Conservation (phyloP, 2,329 filamentous ascomycete species). For the Arachnomyces sp. region DNA sequence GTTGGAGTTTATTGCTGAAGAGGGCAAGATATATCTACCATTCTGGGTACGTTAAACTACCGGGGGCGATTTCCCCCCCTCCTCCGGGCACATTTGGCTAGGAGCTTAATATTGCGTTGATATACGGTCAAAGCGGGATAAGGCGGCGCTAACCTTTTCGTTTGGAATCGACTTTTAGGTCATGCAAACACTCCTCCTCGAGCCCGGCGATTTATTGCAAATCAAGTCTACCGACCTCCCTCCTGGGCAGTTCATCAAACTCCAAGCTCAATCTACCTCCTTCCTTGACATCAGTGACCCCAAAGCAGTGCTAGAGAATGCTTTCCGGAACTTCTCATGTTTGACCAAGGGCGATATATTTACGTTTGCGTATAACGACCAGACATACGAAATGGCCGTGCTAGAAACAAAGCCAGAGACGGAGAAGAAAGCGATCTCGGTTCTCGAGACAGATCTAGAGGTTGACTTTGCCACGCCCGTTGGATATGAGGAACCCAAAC, state of each 20-base stretch:
- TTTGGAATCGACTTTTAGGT: conserved; percentile 53
- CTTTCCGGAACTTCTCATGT: conserved; percentile 91
- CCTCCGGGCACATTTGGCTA: not conserved
- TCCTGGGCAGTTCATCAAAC: conserved; percentile 85
- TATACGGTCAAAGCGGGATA: conserved; percentile 5
- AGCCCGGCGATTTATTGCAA: conserved; percentile 89
- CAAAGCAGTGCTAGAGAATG: conserved; percentile 92
- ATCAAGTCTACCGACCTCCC: conserved; percentile 91
- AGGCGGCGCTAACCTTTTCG: conserved; percentile 5
- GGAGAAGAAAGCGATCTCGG: conserved; percentile 76
- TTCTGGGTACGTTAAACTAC: conserved; percentile 63
- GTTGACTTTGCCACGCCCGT: conserved; percentile 94
- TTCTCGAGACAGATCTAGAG: conserved; percentile 91
- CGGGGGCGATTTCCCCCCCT: not conserved
- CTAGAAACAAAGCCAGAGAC: conserved; percentile 84
- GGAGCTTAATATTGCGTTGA: conserved; percentile 3
- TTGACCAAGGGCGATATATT: conserved; percentile 91
- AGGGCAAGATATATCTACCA: conserved; percentile 91
- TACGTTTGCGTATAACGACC: conserved; percentile 94
- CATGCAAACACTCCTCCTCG: conserved; percentile 84
- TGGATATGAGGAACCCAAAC: conserved; percentile 84
- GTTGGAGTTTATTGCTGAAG: conserved; percentile 93
- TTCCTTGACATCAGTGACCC: conserved; percentile 97
- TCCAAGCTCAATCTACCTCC: conserved; percentile 85
- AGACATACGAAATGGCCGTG: conserved; percentile 85